A percentile compares a stretch with the other conserved stretches of the same genome.
Conservation (phyloP, 2,329 filamentous ascomycete genomes). For the Xenosphaeropsis pyriputrescens region DNA sequence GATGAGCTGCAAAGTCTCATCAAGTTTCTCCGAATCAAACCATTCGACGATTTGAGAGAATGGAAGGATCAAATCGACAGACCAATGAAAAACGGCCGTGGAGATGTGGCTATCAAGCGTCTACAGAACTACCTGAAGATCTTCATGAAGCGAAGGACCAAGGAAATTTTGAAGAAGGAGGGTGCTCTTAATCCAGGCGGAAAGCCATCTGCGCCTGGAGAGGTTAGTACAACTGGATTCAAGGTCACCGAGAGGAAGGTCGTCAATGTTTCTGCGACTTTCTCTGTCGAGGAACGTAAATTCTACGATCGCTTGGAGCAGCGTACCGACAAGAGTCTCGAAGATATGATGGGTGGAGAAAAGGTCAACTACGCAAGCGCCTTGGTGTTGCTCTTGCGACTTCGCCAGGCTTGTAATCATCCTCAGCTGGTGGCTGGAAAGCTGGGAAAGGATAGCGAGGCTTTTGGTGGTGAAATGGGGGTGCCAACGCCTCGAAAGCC, state of each 20-base stretch:
- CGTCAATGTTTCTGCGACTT: constrained; percentile 61
- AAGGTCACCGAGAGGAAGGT: constrained; percentile 87
- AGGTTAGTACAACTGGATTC: constrained; percentile 50
- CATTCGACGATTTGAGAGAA: constrained; percentile 70
- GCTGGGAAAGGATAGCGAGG: constrained; percentile 76
- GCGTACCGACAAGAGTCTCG: constrained; percentile 73
- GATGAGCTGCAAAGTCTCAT: constrained; percentile 92
- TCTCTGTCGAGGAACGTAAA: constrained; percentile 63
- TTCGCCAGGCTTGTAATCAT: constrained; percentile 92
- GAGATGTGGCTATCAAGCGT: constrained; percentile 75
- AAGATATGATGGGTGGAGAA: constrained; percentile 71
- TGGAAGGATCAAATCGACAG: constrained; percentile 88
- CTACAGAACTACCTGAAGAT: constrained; percentile 75
- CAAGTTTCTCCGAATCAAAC: constrained; percentile 81
- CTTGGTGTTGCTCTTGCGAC: constrained; percentile 75
- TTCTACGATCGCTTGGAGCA: constrained; percentile 80
- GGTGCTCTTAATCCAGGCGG: constrained; percentile 67
- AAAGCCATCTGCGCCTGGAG: constrained; percentile 32
- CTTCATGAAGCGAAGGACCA: constrained; percentile 98
- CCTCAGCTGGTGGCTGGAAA: constrained; percentile 77
- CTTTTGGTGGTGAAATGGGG: constrained; percentile 48
- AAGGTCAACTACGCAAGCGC: constrained; percentile 87
- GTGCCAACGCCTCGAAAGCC: constrained; percentile 26
- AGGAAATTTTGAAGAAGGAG: constrained; percentile 85
- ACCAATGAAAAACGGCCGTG: constrained; percentile 81